phyloP scores from a whole-genome alignment of 768 basidiomycete species.

The Xerocomellus dryophilus region DNA sequence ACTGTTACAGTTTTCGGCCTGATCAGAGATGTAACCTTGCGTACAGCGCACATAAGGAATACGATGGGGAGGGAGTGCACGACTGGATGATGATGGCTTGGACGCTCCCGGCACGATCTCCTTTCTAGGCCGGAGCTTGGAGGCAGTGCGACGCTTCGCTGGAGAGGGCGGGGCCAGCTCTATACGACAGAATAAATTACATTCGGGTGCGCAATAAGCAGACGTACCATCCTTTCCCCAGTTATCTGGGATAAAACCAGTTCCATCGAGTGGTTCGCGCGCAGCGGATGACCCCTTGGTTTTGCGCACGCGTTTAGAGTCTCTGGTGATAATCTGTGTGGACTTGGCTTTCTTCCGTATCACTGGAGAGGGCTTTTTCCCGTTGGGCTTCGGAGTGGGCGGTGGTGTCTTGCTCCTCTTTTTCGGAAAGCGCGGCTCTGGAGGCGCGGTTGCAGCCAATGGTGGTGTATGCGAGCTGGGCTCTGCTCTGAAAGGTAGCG shows the following conservation, averaged over 20 bases:
- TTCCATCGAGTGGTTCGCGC: background rate
- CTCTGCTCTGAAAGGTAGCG: background rate
- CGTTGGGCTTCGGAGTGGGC: background rate
- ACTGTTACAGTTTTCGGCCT: background rate
- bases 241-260: conserved; percentile 12
- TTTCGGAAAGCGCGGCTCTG: background rate
- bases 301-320: conserved; percentile 1
- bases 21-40: conserved; percentile 24
- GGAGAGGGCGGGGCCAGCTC: conserved; percentile 14
- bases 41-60: conserved; percentile 27
- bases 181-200: background rate
- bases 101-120: background rate
- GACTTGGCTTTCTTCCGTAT: conserved; percentile 9
- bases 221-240: conserved; percentile 29
- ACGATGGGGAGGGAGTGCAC: conserved; percentile 20
- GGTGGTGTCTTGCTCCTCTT: background rate
- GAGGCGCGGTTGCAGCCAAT: background rate
- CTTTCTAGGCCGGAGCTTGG: conserved; percentile 6
- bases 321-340: background rate
- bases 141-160: background rate
- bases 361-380: background rate
- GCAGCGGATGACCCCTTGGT: background rate
- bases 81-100: conserved; percentile 4
- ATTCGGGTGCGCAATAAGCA: background rate
- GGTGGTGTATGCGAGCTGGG: background rate